These are phyloP conservation scores for Umbelopsis sp. DNA, from an alignment of 192 early-diverging fungal genomes.

Conservation along the genomic window DNA sequence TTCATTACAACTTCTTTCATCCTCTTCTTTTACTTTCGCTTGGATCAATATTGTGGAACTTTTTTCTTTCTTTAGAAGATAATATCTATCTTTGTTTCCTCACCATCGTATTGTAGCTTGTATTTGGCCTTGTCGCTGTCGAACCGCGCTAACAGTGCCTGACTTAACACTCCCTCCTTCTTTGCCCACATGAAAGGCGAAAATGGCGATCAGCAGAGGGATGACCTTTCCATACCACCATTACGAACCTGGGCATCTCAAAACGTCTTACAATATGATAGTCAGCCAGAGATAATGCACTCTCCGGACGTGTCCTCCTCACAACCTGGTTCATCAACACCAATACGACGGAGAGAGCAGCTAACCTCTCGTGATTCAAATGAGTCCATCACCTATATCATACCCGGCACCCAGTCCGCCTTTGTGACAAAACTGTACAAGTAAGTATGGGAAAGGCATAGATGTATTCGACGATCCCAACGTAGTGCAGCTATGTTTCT, in stretches of 20 bases:
- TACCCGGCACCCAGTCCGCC: conserved; percentile 6
- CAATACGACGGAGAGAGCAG: background rate
- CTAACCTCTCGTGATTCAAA: background rate
- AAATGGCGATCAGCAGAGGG: conserved; percentile 11
- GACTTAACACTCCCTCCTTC: background rate
- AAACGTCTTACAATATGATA: background rate
- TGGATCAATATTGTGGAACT: too few relatives aligned
- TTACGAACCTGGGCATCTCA: conserved; percentile 9
- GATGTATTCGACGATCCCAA: too few relatives aligned
- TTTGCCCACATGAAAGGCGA: background rate
- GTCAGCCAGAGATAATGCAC: background rate
- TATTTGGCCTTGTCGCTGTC: too few relatives aligned
- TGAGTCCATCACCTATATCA: conserved; percentile 17
- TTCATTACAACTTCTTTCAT: too few relatives aligned
- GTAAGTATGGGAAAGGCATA: background rate
- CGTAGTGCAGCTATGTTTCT: background rate
- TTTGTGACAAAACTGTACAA: conserved; percentile 24
- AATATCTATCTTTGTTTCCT: too few relatives aligned
- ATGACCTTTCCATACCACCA: conserved; percentile 8
- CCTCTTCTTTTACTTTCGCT: background rate
- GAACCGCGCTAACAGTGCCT: background rate
- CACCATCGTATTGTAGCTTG: too few relatives aligned
- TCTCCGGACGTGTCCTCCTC: background rate
- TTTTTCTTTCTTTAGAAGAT: too few relatives aligned
- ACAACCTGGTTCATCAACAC: background rate